Evolutionary conservation across 768 basidiomycete genomes (phyloP), one percentile per base, ranked within the genome.

Genomic region (Boletus rufocinnamomeus): DNA sequence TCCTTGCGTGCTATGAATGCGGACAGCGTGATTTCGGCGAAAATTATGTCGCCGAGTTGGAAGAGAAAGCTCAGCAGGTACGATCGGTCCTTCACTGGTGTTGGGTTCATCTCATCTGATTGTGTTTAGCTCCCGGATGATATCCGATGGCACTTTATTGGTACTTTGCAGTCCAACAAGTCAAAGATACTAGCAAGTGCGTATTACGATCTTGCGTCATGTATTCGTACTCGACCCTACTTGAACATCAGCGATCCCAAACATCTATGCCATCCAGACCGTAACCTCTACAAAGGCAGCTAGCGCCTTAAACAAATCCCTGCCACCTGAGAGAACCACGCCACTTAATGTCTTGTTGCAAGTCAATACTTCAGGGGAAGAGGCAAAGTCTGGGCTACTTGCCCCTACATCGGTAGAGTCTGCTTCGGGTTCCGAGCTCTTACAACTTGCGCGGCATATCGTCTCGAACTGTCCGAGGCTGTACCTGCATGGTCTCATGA

Each of bases 131-230:
- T 98, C n/a, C 93, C 96, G 1, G 60, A 64, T 25, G 89, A 92
- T 62, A 93, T 98, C 64, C 82, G 88, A 60, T 98, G 96, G 96
- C 96, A 98, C 75, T 98, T 96, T 71, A 96, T 98, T 63, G 96
- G 96, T 8, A 85, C 88, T 3, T 75, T 98, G 21, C 95, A 98
- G 70, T 91, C 91, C 14, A 98, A 98, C 75, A 98, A 98, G 73
- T 85, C 88, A 32, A 98, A 95, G 75, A 76, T 77, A n/a, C 82
- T 96, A 17, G 93, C 95, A 34, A 76, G 95, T 94, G 56, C 53
- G 79, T 68, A 66, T 27, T 13, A 6, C 52, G 34, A 52, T 45
- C 28, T 50, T 46, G 38, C 27, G n/a, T 48, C 38, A 28, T 41
- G 46, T 50, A 47, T 57, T n/a, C 53, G 25, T 35, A 46, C 50